Conservation (phyloP, 129 eudicot genomes). For the Pulicaria dysenterica region DNA sequence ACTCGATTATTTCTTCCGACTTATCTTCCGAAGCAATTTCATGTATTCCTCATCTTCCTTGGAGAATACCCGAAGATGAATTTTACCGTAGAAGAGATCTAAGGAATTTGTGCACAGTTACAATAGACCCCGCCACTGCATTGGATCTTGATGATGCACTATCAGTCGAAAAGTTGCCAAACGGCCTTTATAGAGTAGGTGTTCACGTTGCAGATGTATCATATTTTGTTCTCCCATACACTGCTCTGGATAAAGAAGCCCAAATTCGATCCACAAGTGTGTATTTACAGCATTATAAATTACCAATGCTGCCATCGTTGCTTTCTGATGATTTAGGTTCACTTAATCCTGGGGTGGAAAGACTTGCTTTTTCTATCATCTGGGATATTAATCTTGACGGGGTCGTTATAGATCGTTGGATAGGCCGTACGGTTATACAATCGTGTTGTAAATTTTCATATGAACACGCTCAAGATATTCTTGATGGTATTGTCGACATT, state of each 20-base stretch:
- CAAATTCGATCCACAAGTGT: slow-evolving; percentile 71
- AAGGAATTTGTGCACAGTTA: slow-evolving; percentile 70
- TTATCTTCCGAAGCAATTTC: slow-evolving; percentile 66
- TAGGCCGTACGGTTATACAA: slow-evolving; percentile 74
- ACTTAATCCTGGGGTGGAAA: slow-evolving; percentile 80
- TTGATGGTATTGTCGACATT: slow-evolving; percentile 52
- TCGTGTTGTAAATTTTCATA: slow-evolving; percentile 94
- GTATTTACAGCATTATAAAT: slow-evolving; percentile 54
- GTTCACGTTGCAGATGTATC: slow-evolving; percentile 96
- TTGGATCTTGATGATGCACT: slow-evolving; percentile 91
- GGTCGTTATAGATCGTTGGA: slow-evolving; percentile 78
- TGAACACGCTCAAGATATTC: slow-evolving; percentile 82
- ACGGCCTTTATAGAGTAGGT: slow-evolving; percentile 67
- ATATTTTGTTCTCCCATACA: slow-evolving; percentile 72
- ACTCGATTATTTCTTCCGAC: slow-evolving; percentile 53
- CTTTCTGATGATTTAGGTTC: slow-evolving; percentile 78
- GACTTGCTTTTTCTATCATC: slow-evolving; percentile 83
- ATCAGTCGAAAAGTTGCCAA: slow-evolving; percentile 63
- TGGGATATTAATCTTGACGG: slow-evolving; percentile 83
- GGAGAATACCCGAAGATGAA: slow-evolving; percentile 70
- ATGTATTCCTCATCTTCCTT: slow-evolving; percentile 57
- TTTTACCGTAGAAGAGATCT: slow-evolving; percentile 60
- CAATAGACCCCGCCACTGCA: slow-evolving; percentile 83
- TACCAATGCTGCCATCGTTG: slow-evolving; percentile 79
- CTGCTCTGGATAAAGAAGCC: slow-evolving; percentile 80